Conservation (phyloP, 225 moss, liverwort and hornwort species). For the Anthoceros angustus region DNA sequence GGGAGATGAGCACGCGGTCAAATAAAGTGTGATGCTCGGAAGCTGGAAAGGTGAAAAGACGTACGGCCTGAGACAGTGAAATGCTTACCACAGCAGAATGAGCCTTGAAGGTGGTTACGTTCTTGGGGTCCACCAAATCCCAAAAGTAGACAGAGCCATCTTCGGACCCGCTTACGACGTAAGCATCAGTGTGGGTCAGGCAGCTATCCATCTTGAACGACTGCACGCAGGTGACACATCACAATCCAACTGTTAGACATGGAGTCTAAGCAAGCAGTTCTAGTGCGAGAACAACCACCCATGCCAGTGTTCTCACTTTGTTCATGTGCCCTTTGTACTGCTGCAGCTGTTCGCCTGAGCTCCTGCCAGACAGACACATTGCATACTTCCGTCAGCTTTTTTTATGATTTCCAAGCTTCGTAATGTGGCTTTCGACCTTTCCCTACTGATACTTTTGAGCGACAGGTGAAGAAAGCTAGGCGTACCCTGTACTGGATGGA, state of each 20-base stretch:
- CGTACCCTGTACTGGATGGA: not conserved
- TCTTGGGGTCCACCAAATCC: conserved; percentile 90
- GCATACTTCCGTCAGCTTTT: not conserved
- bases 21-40: not conserved
- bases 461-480: too few relatives aligned
- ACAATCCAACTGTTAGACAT: not conserved
- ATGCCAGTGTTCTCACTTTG: conserved; percentile 26
- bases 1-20: not conserved
- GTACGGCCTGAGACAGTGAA: not conserved
- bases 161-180: conserved; percentile 92
- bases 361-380: conserved; percentile 21
- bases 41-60: not conserved
- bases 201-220: conserved; percentile 98
- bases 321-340: conserved; percentile 84
- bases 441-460: too few relatives aligned
- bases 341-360: conserved; percentile 78
- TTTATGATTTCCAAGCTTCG: too few relatives aligned
- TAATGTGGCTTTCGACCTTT: too few relatives aligned
- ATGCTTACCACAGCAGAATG: conserved; percentile 53
- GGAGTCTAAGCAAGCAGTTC: too few relatives aligned
- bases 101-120: conserved; percentile 44
- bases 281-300: too few relatives aligned
- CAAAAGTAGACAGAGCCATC: conserved; percentile 73
- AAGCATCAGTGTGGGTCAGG: conserved; percentile 76
- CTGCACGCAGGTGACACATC: conserved; percentile 18